These are phyloP conservation scores for Candida sanyaensis DNA, from an alignment of 1,139 yeast genomes.

Conservation along the genomic window DNA sequence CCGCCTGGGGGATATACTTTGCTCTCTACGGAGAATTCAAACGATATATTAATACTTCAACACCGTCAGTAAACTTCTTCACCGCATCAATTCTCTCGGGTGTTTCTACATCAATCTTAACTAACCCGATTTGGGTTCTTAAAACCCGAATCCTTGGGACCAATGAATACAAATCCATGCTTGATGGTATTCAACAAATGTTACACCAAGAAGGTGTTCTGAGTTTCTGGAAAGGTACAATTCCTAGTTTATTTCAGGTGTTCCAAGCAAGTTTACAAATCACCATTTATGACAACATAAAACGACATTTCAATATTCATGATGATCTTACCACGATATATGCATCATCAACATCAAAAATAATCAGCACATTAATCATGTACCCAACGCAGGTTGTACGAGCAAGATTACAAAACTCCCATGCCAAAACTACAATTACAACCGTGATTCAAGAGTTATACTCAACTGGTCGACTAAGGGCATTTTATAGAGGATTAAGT, in stretches of 20 bases:
- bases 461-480: conserved; percentile 50
- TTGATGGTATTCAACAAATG: conserved; percentile 57
- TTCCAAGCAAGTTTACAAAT: conserved; percentile 89
- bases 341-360: conserved; percentile 70
- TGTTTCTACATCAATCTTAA: conserved; percentile 64
- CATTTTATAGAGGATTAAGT: conserved; percentile 75
- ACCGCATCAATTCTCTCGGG: conserved; percentile 62
- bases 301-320: not conserved
- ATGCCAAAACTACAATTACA: conserved; percentile 18
- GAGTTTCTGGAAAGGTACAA: conserved; percentile 81
- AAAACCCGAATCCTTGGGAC: conserved; percentile 82
- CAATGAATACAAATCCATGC: conserved; percentile 57
- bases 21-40: conserved; percentile 67
- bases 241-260: conserved; percentile 82
- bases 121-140: conserved; percentile 92
- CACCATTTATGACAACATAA: conserved; percentile 69
- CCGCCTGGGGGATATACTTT: conserved; percentile 90
- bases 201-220: conserved; percentile 60
- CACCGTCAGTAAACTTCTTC: conserved; percentile 33
- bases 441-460: conserved; percentile 31
- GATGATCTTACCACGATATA: conserved; percentile 27
- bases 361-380: conserved; percentile 63
- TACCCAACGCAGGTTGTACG: conserved; percentile 88
- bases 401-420: conserved; percentile 66
- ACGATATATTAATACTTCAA: conserved; percentile 19